Evolutionary conservation across 805 yeast species (phyloP), one percentile per base, ranked within the genome.

Genomic region (Danielia reshetovae): DNA sequence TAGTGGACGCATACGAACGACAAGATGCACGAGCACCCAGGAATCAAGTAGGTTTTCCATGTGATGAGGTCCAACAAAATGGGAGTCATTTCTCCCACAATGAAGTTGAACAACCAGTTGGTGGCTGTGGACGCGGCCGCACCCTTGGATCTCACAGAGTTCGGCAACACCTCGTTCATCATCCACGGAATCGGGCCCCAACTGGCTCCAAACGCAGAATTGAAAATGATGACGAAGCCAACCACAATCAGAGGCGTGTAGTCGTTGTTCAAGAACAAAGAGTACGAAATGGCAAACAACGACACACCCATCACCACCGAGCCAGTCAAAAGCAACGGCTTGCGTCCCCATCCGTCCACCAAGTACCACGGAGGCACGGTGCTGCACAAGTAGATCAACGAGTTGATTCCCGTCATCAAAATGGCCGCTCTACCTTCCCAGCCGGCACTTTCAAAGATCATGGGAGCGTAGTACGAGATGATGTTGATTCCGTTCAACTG

Each of bases 101-200:
- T 62, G 68, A 87, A 89, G 61, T 88, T 88, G 66, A 86, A 88
- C 5, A 85, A 73, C 97, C 97, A 88, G 57, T 88, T 89, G 4
- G 95, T 76, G 2, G 96, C 95, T 1, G 96, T 88, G 0, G 95
- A 82, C 42, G 86, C 65, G 2, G 95, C 85, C 0, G 95, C 94
- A 39, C 96, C 95, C 49, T 87, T 84, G 3, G 95, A 86, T 35
- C 97, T 74, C 8, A 87, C 86, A 13, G 81, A 70, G 43, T 85
- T 74, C 0, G 96, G 96, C 35, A 88, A 72, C 31, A 89, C 86
- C 60, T 86, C 96, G 41, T 85, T 81, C 47, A 89, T 86, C 57
- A 82, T 79, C 96, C 96, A 87, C 9, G 95, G 95, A 35, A 88
- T 79, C 3, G 96, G 95, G 7, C 96, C 97, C 95, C 96, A 89